Evolutionary conservation across 2,329 filamentous ascomycete species (phyloP), one percentile per base, ranked within the genome.

Genomic region (Neophaeococcomyces aloes): DNA sequence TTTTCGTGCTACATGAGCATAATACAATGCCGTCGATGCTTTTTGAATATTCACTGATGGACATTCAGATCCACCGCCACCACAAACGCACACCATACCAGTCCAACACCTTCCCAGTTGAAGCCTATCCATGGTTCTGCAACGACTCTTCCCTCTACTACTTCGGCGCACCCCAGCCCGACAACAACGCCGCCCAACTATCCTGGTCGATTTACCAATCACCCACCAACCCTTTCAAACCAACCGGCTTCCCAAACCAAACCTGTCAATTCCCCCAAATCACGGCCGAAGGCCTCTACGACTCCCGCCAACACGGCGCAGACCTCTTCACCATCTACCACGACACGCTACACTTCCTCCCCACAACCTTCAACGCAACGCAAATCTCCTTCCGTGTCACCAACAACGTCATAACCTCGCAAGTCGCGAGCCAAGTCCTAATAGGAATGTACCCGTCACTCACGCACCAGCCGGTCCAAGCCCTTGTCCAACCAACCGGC

Each of bases 1-100:
- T 25, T 27, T 27, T 37, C n/a, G 13, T 3, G 17, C 17, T 32
- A n/a, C n/a, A n/a, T n/a, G n/a, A n/a, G n/a, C n/a, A n/a, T n/a
- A n/a, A n/a, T n/a, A n/a, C n/a, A n/a, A n/a, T n/a, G n/a, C n/a
- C n/a, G n/a, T n/a, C n/a, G n/a, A n/a, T n/a, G n/a, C 10, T 27
- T 10, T 27, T 27, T n/a, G 11, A 11, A 23, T 10, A 8, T 13
- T n/a, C 2, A 15, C 30, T 47, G 7, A 38, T 29, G 29, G 19
- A 25, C 8, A 4, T 29, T n/a, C 30, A 80, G 71, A 82, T 88
- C 38, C 85, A 91, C 57, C 75, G 86, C 40, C 86, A 91, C 59
- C 85, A 91, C 62, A 91, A 91, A 59, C 76, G 86, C 17, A 91
- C 84, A 0, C 84, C 84, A 0, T 91, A 91, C 59, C 75, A 81